Base-by-base conservation (phyloP, 106 monocot species). In the Xerophyta viscosa region DNA sequence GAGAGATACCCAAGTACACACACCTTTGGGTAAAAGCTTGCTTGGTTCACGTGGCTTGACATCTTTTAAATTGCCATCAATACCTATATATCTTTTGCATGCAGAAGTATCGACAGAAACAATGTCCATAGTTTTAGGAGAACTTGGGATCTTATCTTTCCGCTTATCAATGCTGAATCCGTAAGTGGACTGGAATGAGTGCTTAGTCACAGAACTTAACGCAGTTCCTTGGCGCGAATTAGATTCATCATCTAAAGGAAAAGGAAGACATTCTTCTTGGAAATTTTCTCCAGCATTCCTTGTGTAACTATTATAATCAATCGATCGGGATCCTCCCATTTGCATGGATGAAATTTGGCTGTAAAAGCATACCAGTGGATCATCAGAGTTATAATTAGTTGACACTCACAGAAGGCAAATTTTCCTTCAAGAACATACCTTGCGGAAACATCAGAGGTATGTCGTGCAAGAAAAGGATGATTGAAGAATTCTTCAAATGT, bases 401-500 rank as follows among this genome's bases (percentile, higher is more conserved):
- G n/a, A n/a, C n/a, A 19, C n/a, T 46, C n/a, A 18, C 46, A 19
- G 20, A 17, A 14, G 1, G n/a, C n/a, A 20, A 46, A 46, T 20
- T 46, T 13, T 13, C 1, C 29, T 19, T 5, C 24, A 24, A 8
- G 44, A 46, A 42, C 43, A 76, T 56, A 86, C 96, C 89, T 82
- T 68, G n/a, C n/a, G n/a, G n/a, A n/a, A n/a, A 73, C 71, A 17
- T 79, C 60, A 27, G 36, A 31, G 18, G 37, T 24, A 10, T 46
- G 56, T 49, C 71, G 58, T 20, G 53, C 57, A 56, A 98, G 78
- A 77, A 98, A 98, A 50, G 46, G 85, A 58, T 98, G 89, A 60
- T 79, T 77, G 47, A 98, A 82, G 65, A 98, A 98, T 66, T 98
- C 96, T 41, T 98, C 89, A 68, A 86, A 80, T 23, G 96, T 82